Base-by-base conservation (phyloP, 1,284 basidiomycete species). In the Ceraceosorus guamensis region DNA sequence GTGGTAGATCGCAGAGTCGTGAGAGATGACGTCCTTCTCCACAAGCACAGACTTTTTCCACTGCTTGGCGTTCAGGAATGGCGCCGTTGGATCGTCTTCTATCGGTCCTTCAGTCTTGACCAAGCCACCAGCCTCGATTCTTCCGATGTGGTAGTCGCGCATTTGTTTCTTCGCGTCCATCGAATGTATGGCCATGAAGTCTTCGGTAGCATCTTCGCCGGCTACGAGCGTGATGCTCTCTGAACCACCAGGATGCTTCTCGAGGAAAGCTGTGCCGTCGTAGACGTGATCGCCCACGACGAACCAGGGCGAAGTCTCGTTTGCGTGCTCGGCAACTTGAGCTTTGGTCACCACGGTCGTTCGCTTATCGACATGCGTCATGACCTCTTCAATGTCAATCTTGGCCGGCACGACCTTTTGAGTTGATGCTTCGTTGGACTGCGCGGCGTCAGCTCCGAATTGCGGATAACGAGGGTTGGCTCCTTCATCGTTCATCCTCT, bases 121-220 rank as follows among this genome's bases (percentile, higher is more conserved):
- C 2, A 34, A 49, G 11, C 34, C 56, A 8, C 55, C 59, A 13
- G 18, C 47, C n/a, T 37, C 53, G n/a, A 58, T 46, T n/a, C 52
- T 50, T 35, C 70, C 71, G 10, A 73, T 14, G 55, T 63, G 66
- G 68, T 71, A 83, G 75, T 82, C 78, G 0, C 79, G 78, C 7
- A 84, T 75, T 68, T 81, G 79, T 44, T 65, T 67, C 63, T 79
- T 80, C 8, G 79, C 82, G 57, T 82, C 81, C 6, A 79, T 76
- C 31, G 82, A 83, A 67, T 83, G 82, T 50, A 83, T 82, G 1
- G 81, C 81, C 71, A 82, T 78, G 61, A 85, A 86, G 61, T 85
- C 84, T 16, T 85, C 84, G 0, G 82, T 81, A 0, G 83, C 82
- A 62, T 86, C 85, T 61, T 84, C 79, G 0, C 84, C 84, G 0